phyloP scores from a whole-genome alignment of 2,329 filamentous ascomycete genomes.

The Biscogniauxia sp. region DNA sequence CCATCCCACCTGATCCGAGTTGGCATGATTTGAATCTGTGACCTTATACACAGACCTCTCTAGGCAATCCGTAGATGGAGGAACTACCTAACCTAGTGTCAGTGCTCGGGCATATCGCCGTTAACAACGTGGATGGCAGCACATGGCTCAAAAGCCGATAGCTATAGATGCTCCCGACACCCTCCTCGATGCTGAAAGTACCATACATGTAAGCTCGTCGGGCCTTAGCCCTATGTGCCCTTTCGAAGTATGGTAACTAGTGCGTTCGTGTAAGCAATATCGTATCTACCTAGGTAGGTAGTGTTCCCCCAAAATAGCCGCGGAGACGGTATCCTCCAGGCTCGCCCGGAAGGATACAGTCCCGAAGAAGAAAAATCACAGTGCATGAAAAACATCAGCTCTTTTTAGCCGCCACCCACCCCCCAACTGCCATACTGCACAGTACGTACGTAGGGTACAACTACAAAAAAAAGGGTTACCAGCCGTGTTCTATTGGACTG shows the following conservation, averaged over 20 bases:
- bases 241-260: no score
- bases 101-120: not conserved
- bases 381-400: not conserved
- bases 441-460: not conserved
- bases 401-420: not conserved
- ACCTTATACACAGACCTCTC: not conserved
- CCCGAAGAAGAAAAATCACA: not conserved
- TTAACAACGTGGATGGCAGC: not conserved
- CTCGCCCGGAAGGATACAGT: not conserved
- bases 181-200: not conserved
- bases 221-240: no score
- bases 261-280: no score
- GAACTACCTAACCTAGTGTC: no score
- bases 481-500: not conserved
- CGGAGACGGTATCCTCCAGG: not conserved
- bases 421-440: not conserved
- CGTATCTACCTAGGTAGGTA: no score
- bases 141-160: not conserved
- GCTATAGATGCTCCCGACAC: not conserved
- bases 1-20: not conserved
- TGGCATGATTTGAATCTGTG: not conserved
- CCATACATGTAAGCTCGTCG: not conserved
- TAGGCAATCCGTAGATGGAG: no score
- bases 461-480: not conserved
- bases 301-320: not conserved